Evolutionary conservation across 495 filamentous ascomycete genomes (phyloP).

Genomic region (Podospora sp.): DNA sequence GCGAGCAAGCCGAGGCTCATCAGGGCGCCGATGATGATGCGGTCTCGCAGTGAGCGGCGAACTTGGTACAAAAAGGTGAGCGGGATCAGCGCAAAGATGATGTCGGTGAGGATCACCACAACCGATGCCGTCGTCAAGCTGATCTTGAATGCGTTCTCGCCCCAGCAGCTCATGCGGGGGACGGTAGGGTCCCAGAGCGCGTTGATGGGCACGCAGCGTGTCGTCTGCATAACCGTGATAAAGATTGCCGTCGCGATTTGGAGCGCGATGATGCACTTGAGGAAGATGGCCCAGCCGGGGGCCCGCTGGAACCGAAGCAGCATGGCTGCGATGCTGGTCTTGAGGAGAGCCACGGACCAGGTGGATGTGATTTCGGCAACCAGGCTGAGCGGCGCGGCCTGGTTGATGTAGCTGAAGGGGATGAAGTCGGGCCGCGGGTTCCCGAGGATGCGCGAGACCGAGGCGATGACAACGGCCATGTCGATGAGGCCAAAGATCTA

Average conservation of each 20-base stretch:
- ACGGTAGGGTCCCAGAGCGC: constrained; percentile 2
- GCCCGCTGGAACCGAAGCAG: constrained; percentile 9
- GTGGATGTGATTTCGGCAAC: neutral
- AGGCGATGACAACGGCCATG: no score
- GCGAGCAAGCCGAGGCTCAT: constrained; percentile 16
- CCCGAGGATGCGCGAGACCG: no score
- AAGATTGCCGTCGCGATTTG: constrained; percentile 7
- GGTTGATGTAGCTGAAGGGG: no score
- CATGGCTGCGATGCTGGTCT: constrained; percentile 14
- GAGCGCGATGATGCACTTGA: constrained; percentile 4
- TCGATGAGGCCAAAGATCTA: no score
- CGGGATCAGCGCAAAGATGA: constrained; percentile 30
- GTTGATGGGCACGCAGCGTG: constrained; percentile 14
- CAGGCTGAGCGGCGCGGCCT: neutral
- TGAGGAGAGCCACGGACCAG: constrained; percentile 3
- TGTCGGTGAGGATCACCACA: constrained; percentile 34
- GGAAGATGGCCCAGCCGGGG: neutral
- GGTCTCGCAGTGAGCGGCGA: constrained; percentile 31
- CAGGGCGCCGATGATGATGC: constrained; percentile 27
- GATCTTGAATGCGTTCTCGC: constrained; percentile 6
- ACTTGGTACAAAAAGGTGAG: constrained; percentile 31
- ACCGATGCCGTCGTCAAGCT: constrained; percentile 24
- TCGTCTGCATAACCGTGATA: constrained; percentile 9
- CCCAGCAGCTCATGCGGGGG: neutral
- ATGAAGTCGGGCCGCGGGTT: no score